A percentile compares a stretch with the other conserved stretches of the same genome.
phyloP scores from a whole-genome alignment of 192 early-diverging fungal species.

The Rhizophagus clarus region DNA sequence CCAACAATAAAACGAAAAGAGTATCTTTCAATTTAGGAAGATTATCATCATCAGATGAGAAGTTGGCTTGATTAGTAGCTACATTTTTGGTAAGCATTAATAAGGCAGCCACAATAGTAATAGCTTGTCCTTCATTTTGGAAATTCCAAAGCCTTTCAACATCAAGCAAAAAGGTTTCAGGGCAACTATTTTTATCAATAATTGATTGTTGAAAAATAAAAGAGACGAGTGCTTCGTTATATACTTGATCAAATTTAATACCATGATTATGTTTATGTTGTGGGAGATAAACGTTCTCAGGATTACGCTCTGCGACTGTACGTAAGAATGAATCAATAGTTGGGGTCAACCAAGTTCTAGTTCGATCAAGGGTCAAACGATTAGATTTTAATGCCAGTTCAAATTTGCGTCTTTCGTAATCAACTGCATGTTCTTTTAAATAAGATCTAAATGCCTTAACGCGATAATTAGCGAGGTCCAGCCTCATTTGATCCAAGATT shows the following conservation, averaged over 20 bases:
- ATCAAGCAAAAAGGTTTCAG: slow-evolving; percentile 76
- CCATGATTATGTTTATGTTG: slow-evolving; percentile 13
- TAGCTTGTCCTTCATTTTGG: slow-evolving; percentile 74
- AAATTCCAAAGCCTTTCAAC: slow-evolving; percentile 58
- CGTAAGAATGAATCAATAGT: slow-evolving; percentile 38
- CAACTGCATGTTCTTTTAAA: slow-evolving; percentile 68
- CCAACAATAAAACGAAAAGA: slow-evolving; percentile 36
- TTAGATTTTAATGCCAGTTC: slow-evolving; percentile 50
- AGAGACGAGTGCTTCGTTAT: slow-evolving; percentile 39
- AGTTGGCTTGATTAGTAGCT: slow-evolving; percentile 16
- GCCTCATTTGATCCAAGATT: slow-evolving; percentile 73
- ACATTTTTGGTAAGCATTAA: slow-evolving; percentile 73
- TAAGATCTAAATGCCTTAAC: slow-evolving; percentile 67
- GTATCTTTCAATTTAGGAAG: slow-evolving; percentile 27
- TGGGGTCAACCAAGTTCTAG: slow-evolving; percentile 61
- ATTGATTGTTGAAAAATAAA: slow-evolving; percentile 48
- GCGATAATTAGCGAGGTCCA: slow-evolving; percentile 81
- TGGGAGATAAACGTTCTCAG: slow-evolving; percentile 41
- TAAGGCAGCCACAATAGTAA: slow-evolving; percentile 68
- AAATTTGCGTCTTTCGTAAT: slow-evolving; percentile 77
- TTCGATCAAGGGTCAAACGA: slow-evolving; percentile 49
- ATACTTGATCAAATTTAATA: slow-evolving; percentile 20
- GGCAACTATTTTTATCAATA: slow-evolving; percentile 41
- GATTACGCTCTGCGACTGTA: slow-evolving; percentile 53
- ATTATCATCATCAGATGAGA: neutral